Base-by-base conservation (phyloP, 495 filamentous ascomycete genomes). In the Wilcoxina mikolae region DNA sequence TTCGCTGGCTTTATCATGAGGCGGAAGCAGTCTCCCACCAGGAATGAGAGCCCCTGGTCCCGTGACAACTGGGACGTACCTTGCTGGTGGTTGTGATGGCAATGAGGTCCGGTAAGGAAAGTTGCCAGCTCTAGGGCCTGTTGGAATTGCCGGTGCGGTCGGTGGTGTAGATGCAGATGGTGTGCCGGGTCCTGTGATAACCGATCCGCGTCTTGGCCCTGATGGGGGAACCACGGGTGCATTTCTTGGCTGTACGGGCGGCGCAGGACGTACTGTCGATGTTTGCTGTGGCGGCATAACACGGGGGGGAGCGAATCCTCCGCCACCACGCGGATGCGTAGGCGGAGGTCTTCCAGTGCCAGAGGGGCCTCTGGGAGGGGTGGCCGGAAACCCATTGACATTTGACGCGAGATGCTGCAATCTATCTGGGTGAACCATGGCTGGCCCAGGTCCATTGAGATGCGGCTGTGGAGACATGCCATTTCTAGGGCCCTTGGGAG, bases 81-180 rank as follows among this genome's bases (percentile, higher is more conserved):
- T 42, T n/a, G 35, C 44, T 15, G 33, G 57, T 4, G 53, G 26
- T 17, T 50, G 43, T 9, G 53, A 50, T 9, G 63, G 59, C 5
- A 66, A 28, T 2, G 63, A 60, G 17, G 48, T 62, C n/a, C 64
- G 51, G 12, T 66, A 66, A n/a, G 64, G 64, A 23, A 65, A 66
- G 35, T 66, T 66, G 0, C 63, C 63, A 4, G 64, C 64, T 24
- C 64, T 56, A 17, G 64, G 64, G 7, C 64, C 64, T 3, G 64
- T 66, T 4, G 64, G 64, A 25, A 66, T 66, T 4, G 56, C 58
- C 3, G 46, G 54, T 24, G 48, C 20, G 2, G 54, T 45, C 22
- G 48, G 33, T 43, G 35, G 26, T 24, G 50, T n/a, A 22, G 53
- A 29, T 1, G 52, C 53, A 5, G 57, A 54, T 15, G 57, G 45